Evolutionary conservation across 1,284 basidiomycete genomes (phyloP).

Genomic region (Malassezia pachydermatis): DNA sequence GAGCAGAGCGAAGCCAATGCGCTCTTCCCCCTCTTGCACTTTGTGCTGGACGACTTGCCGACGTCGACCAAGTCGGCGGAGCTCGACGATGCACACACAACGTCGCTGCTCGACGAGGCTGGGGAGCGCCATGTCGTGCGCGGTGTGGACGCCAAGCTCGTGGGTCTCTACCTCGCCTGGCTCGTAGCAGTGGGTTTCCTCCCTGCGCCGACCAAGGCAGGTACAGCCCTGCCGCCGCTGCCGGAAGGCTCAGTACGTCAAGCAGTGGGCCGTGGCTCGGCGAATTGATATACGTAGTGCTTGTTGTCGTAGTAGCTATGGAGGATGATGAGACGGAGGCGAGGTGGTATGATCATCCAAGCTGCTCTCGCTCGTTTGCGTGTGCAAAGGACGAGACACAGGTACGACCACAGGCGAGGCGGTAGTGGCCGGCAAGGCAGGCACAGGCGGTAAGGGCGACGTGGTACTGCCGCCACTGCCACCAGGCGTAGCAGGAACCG

Average conservation of each 20-base stretch:
- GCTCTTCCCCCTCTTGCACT: slow-evolving; percentile 90
- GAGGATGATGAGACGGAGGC: too few species aligned
- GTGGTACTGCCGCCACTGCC: too few species aligned
- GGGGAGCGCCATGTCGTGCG: slow-evolving; percentile 51
- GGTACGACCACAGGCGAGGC: too few species aligned
- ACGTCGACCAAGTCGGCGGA: slow-evolving; percentile 90
- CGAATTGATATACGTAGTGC: too few species aligned
- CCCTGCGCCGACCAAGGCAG: slow-evolving; percentile 14
- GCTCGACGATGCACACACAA: slow-evolving; percentile 76
- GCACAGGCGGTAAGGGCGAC: too few species aligned
- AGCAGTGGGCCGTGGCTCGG: slow-evolving; percentile 45
- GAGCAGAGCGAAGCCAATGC: slow-evolving; percentile 71
- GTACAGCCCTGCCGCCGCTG: slow-evolving; percentile 28
- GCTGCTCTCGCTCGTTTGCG: too few species aligned
- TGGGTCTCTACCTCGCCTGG: slow-evolving; percentile 91
- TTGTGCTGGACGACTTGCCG: slow-evolving; percentile 91
- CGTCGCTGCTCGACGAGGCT: slow-evolving; percentile 56
- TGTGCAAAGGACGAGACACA: too few species aligned
- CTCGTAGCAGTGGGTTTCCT: slow-evolving; percentile 77
- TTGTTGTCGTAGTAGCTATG: too few species aligned
- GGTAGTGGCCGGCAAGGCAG: too few species aligned
- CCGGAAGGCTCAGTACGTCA: slow-evolving; percentile 23
- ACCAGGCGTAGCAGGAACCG: too few species aligned
- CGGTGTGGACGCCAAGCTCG: slow-evolving; percentile 66
- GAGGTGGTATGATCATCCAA: too few species aligned